Evolutionary conservation across 768 basidiomycete species (phyloP).

Genomic region (Xerocomus potaroensis): DNA sequence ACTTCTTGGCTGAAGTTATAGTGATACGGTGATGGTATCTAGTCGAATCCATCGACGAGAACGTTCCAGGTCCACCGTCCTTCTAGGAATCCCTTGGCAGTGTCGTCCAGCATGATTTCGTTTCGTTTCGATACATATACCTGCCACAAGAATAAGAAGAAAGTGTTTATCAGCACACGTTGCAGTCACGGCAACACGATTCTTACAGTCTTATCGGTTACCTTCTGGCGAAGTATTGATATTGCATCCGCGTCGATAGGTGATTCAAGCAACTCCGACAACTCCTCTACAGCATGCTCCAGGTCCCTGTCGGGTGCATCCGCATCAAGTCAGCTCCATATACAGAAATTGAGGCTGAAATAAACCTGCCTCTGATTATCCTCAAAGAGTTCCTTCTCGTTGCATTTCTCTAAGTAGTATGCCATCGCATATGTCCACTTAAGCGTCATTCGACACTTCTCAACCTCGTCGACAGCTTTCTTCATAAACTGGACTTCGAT

Average conservation of each 20-base stretch:
- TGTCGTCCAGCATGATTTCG: constrained; percentile 93
- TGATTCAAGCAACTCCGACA: constrained; percentile 90
- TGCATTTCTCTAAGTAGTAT: constrained; percentile 87
- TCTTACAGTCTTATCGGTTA: constrained; percentile 91
- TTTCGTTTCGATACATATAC: constrained; percentile 97
- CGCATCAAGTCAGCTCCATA: neutral
- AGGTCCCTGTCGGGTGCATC: constrained; percentile 57
- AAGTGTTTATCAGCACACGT: neutral
- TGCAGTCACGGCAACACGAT: neutral
- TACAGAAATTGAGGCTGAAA: neutral
- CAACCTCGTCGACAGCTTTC: constrained; percentile 91
- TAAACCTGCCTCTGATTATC: constrained; percentile 83
- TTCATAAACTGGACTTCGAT: constrained; percentile 99
- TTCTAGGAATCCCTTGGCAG: constrained; percentile 84
- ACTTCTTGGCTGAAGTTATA: neutral
- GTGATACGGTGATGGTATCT: constrained; percentile 13
- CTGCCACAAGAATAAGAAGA: constrained; percentile 27
- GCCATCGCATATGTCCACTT: constrained; percentile 99
- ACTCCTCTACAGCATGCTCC: constrained; percentile 91
- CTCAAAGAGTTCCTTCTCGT: constrained; percentile 93
- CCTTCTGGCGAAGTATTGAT: constrained; percentile 77
- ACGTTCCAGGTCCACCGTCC: constrained; percentile 83
- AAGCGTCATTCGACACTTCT: constrained; percentile 88
- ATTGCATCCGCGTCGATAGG: constrained; percentile 85
- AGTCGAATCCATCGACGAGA: constrained; percentile 65